Percentiles rank a stretch among this genome's conserved stretches.
These are phyloP conservation scores for Candida fluviatilis DNA, from an alignment of 805 yeast genomes.

Conservation along the genomic window DNA sequence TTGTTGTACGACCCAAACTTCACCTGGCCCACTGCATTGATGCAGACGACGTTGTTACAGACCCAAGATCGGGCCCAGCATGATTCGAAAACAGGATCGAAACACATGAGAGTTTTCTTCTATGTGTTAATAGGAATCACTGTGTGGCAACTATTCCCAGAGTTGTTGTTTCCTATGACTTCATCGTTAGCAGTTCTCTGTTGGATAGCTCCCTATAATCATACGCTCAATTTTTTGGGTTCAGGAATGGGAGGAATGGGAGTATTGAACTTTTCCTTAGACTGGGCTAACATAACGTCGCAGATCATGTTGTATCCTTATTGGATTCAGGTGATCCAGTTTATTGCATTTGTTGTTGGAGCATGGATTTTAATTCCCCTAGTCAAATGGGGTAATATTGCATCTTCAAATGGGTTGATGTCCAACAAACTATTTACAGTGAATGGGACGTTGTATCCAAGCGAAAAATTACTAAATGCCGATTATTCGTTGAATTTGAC, in stretches of 20 bases:
- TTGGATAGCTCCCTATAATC: conserved; percentile 44
- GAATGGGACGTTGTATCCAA: conserved; percentile 41
- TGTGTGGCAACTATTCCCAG: conserved; percentile 49
- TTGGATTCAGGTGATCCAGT: conserved; percentile 49
- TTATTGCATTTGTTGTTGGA: conserved; percentile 41
- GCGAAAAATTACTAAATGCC: conserved; percentile 34
- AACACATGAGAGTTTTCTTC: conserved; percentile 37
- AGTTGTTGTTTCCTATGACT: conserved; percentile 44
- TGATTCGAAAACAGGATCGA: conserved; percentile 14
- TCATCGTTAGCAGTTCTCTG: conserved; percentile 48
- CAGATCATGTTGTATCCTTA: conserved; percentile 48
- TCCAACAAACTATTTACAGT: conserved; percentile 37
- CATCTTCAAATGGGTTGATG: conserved; percentile 39
- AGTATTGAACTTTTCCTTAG: conserved; percentile 43
- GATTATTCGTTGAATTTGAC: conserved; percentile 40
- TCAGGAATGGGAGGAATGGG: conserved; percentile 55
- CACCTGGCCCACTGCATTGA: conserved; percentile 48
- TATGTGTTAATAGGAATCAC: conserved; percentile 29
- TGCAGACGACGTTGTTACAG: conserved; percentile 46
- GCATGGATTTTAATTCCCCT: conserved; percentile 48
- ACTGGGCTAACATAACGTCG: conserved; percentile 53
- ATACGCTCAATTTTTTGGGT: conserved; percentile 41
- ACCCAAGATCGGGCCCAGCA: conserved; percentile 19
- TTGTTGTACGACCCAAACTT: conserved; percentile 47
- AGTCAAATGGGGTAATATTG: conserved; percentile 40